Percentiles rank a stretch among this genome's conserved stretches.
Evolutionary conservation across 306 rosid species (phyloP).

Genomic region (Chamaecrista fasciculata): DNA sequence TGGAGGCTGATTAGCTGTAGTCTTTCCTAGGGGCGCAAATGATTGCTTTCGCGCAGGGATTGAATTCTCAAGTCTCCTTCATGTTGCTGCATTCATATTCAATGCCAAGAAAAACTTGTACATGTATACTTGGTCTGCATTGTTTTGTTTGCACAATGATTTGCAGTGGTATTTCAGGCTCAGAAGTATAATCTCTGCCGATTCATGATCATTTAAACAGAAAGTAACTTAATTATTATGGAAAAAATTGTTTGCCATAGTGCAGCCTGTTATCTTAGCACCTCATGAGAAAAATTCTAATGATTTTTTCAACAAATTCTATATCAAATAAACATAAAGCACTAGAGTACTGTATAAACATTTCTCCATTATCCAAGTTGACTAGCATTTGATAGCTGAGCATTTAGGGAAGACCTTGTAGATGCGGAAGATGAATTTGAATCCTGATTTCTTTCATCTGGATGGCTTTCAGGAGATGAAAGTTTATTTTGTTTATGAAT

Average conservation of each 20-base stretch:
- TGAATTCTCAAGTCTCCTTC: slow-evolving; percentile 16
- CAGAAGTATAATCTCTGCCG: slow-evolving; percentile 4
- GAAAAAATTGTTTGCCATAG: background rate
- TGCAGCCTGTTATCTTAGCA: background rate
- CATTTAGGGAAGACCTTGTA: slow-evolving; percentile 11
- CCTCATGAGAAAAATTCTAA: background rate
- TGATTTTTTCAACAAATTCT: slow-evolving; percentile 3
- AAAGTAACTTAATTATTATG: background rate
- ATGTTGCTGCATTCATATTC: slow-evolving; percentile 12
- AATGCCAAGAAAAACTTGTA: slow-evolving; percentile 8
- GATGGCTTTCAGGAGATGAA: background rate
- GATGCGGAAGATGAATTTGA: background rate
- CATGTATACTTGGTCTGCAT: slow-evolving; percentile 7
- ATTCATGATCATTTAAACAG: background rate
- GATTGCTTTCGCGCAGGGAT: slow-evolving; percentile 14
- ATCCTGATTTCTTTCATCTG: slow-evolving; percentile 12
- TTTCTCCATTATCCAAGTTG: background rate
- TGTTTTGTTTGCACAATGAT: slow-evolving; percentile 16
- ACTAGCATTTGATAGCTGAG: background rate
- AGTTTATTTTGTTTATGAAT: slow-evolving; percentile 14
- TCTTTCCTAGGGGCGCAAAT: background rate
- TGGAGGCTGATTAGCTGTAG: background rate
- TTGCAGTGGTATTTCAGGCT: background rate
- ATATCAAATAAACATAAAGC: background rate
- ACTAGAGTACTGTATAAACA: background rate